These are phyloP conservation scores for Noccaea bulbosa DNA, from an alignment of 345 rosid species.

Conservation along the genomic window DNA sequence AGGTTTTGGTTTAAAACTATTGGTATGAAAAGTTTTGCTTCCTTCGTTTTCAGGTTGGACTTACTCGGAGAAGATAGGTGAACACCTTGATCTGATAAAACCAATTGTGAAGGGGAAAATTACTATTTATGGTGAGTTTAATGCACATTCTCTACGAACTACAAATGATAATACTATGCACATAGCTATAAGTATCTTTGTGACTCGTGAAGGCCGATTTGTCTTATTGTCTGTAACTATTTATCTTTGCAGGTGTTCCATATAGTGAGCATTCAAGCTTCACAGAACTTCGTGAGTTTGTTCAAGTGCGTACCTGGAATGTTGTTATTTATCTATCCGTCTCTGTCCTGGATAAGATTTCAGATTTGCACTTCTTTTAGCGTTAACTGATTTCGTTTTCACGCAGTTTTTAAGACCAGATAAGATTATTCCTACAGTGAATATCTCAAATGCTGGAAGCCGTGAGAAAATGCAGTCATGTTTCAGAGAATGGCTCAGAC, in stretches of 20 bases:
- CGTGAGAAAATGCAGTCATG: constrained; percentile 76
- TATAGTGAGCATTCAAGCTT: constrained; percentile 88
- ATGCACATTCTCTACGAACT: constrained; percentile 11
- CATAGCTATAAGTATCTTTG: not conserved
- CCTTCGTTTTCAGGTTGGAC: constrained; percentile 65
- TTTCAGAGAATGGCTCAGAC: constrained; percentile 70
- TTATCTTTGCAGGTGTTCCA: constrained; percentile 63
- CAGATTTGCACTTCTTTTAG: not conserved
- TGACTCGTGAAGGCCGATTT: not conserved
- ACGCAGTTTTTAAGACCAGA: constrained; percentile 68
- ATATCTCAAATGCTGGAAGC: constrained; percentile 57
- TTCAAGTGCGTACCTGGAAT: constrained; percentile 53
- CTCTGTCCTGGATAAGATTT: constrained; percentile 4
- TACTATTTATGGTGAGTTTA: constrained; percentile 70
- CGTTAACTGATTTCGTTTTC: constrained; percentile 22
- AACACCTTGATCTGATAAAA: constrained; percentile 63
- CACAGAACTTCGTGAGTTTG: constrained; percentile 73
- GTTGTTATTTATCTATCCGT: constrained; percentile 1
- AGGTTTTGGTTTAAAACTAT: not conserved
- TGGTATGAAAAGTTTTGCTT: not conserved
- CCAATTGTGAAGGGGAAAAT: constrained; percentile 63
- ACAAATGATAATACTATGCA: constrained; percentile 9
- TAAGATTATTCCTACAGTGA: constrained; percentile 83
- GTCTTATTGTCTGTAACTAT: not conserved
- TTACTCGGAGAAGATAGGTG: constrained; percentile 63